Percentiles rank a stretch among this genome's conserved stretches.
Conservation (phyloP, 2,329 filamentous ascomycete genomes). For the Taxawa tesnikishii region DNA sequence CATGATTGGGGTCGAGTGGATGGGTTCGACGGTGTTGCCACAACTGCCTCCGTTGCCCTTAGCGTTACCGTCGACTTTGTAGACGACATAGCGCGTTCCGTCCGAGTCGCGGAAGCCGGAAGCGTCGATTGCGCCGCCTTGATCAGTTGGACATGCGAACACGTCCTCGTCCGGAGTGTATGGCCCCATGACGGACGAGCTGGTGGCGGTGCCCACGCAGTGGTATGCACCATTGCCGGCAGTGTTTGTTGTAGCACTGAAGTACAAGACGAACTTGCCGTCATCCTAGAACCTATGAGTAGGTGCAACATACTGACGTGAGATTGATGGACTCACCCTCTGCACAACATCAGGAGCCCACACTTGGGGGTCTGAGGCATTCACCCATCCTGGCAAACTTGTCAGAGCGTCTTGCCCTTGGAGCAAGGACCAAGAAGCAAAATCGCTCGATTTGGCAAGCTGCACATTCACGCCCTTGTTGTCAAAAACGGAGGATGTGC, state of each 20-base stretch:
- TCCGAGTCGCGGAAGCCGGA: constrained; percentile 14
- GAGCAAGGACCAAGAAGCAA: constrained; percentile 16
- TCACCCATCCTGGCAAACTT: constrained; percentile 17
- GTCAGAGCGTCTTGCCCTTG: constrained; percentile 18
- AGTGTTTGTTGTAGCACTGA: constrained; percentile 14
- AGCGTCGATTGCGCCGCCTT: constrained; percentile 17
- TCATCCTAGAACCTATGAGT: constrained; percentile 7
- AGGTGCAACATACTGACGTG: too few relatives aligned
- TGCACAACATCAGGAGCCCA: constrained; percentile 23
- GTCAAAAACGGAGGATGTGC: constrained; percentile 14
- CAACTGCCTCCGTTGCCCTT: constrained; percentile 14
- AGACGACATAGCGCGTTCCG: constrained; percentile 13
- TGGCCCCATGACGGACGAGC: constrained; percentile 12
- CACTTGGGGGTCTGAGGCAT: constrained; percentile 12
- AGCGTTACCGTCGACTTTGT: constrained; percentile 18
- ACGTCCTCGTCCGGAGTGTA: constrained; percentile 12
- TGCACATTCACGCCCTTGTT: constrained; percentile 18
- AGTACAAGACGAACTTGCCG: constrained; percentile 17
- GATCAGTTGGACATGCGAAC: constrained; percentile 14
- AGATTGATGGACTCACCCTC: constrained; percentile 8
- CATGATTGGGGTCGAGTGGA: constrained; percentile 13
- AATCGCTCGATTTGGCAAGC: constrained; percentile 21
- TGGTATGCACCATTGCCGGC: constrained; percentile 13
- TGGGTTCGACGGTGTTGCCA: constrained; percentile 10
- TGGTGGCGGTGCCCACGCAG: constrained; percentile 15